Evolutionary conservation across 2,329 filamentous ascomycete genomes (phyloP), one percentile per base, ranked within the genome.

Genomic region (Sphaerulina vaccinii): DNA sequence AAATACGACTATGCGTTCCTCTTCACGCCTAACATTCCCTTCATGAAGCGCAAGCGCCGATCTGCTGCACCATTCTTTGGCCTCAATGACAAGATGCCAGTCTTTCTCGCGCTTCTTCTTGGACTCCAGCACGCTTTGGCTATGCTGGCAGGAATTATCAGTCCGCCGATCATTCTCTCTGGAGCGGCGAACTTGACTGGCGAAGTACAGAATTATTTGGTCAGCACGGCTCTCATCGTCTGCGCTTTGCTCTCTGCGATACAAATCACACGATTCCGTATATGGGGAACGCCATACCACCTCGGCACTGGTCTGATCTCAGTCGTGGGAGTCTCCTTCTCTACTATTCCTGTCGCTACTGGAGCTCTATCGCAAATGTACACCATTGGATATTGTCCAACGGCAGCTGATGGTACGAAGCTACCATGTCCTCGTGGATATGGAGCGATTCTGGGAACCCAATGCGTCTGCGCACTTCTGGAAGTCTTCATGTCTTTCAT

Each of bases 1-100:
- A 79, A 84, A 62, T 96, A 96, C 71, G 87, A 96, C 77, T 96
- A 96, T 79, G 87, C 70, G 29, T 93, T 90, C 65, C 83, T 96
- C 35, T 95, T 96, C 77, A 83, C 75, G 18, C 88, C 80, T 1
- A 90, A 88, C 60, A 71, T 96, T 18, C 91, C 91, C 0, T 96
- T 96, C 70, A 84, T 93, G 77, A 84, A 80, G 65, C 82, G 80
- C 68, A 63, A 68, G 7, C 74, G 73, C 13, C 72, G 75, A 57
- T 32, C 27, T 32, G 74, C 78, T n/a, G 82, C 86, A 24, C 88
- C 88, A 0, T 93, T 95, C 70, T 93, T 92, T 64, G 88, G 88
- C n/a, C 81, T 92, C 33, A 80, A 92, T 62, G 87, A 91, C 69
- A 75, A 73, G 50, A 88, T 93, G 79, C 88, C 88, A 3, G 80